A percentile compares a stretch with the other conserved stretches of the same genome.
Conservation (phyloP, 73 alveolate genomes). For the Paramecium octaurelia region DNA sequence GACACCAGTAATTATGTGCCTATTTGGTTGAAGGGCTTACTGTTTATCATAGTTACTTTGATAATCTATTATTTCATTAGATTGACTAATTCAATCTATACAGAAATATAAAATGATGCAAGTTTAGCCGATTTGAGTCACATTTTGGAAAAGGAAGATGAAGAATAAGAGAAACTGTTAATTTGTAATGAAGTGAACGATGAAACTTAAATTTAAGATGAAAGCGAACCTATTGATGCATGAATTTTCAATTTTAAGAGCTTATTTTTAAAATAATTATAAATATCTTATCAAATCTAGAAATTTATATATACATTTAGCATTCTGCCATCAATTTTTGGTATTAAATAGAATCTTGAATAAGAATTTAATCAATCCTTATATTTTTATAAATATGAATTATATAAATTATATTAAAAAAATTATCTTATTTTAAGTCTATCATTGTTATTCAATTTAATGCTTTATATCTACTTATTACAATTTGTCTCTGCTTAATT, state of each 20-base stretch:
- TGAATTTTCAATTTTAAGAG: neutral
- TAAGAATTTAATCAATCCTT: too few relatives aligned
- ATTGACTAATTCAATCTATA: conserved; percentile 2
- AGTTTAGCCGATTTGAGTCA: conserved; percentile 24
- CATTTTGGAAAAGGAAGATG: conserved; percentile 28
- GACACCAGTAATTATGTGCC: conserved; percentile 33
- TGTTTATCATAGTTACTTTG: neutral
- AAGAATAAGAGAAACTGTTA: neutral
- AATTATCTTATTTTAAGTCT: too few relatives aligned
- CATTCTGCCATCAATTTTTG: neutral
- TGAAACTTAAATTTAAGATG: neutral
- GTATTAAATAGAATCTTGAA: too few relatives aligned
- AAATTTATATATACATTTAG: neutral
- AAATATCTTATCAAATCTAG: neutral
- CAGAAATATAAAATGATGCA: conserved; percentile 37
- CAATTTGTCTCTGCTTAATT: too few relatives aligned
- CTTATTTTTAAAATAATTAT: neutral
- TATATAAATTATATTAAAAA: too few relatives aligned
- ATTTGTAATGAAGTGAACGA: neutral
- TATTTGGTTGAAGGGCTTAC: neutral
- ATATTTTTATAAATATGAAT: too few relatives aligned
- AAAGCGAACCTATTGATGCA: neutral
- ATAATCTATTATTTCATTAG: neutral
- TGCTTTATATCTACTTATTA: too few relatives aligned
- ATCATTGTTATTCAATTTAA: too few relatives aligned